phyloP scores from a whole-genome alignment of 176 grass and related monocot genomes.

The Triticum timopheevii region DNA sequence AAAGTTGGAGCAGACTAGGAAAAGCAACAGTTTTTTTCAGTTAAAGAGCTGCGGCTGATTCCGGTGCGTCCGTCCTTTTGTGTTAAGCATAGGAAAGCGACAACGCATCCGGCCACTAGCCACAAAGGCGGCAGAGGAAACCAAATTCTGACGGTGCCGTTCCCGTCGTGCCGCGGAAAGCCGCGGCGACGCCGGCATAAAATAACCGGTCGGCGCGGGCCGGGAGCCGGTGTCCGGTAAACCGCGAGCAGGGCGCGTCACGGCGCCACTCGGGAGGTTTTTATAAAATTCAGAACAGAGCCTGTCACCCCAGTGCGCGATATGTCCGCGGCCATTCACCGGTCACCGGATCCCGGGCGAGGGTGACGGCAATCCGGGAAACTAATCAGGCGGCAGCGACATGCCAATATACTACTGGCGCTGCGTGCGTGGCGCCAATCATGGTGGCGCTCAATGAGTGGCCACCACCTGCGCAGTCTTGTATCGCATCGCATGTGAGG shows the following conservation, averaged over 20 bases:
- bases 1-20: not conserved
- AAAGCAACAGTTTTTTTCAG: not conserved
- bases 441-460: not conserved
- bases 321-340: constrained; percentile 45
- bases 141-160: not conserved
- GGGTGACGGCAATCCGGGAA: not conserved
- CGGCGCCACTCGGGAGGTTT: not conserved
- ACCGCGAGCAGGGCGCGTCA: not conserved
- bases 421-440: constrained; percentile 26
- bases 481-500: constrained; percentile 14
- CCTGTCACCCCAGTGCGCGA: constrained; percentile 49
- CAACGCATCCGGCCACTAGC: constrained; percentile 20
- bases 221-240: not conserved
- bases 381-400: not conserved
- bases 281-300: not conserved
- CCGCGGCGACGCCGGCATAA: constrained; percentile 17
- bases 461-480: constrained; percentile 34
- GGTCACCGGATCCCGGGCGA: constrained; percentile 4
- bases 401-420: not conserved
- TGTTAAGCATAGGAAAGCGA: constrained; percentile 22
- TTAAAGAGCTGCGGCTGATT: constrained; percentile 19
- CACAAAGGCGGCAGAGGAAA: not conserved
- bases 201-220: constrained; percentile 28
- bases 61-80: constrained; percentile 3
- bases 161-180: not conserved